phyloP scores from a whole-genome alignment of 169 alveolate genomes.

The Eimeria necatrix region DNA sequence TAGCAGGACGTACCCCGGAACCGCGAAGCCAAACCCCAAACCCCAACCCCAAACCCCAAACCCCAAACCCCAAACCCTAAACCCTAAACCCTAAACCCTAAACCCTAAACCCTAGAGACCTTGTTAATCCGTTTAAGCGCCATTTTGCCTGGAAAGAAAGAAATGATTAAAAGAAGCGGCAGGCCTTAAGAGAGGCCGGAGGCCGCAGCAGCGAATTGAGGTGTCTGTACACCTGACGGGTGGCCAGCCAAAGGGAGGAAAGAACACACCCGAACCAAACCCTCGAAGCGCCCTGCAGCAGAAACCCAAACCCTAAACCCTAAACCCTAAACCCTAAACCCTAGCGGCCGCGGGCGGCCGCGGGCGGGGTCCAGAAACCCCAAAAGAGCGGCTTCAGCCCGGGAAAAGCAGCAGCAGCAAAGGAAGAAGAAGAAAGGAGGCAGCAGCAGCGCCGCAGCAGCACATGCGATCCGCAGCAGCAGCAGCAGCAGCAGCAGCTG shows the following conservation, averaged over 20 bases:
- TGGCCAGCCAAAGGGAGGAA: neutral
- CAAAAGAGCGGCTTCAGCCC: neutral
- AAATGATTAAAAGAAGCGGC: neutral
- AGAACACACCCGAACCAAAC: neutral
- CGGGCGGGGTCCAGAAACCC: neutral
- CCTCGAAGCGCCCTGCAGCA: constrained; percentile 25
- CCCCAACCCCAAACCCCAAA: too few relatives aligned
- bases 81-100: neutral
- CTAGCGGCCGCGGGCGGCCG: too few relatives aligned
- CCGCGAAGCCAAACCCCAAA: too few relatives aligned
- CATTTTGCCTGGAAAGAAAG: constrained; percentile 84
- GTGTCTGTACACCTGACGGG: constrained; percentile 29
- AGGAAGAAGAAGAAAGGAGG: neutral
- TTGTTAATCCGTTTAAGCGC: constrained; percentile 95
- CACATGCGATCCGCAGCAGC: neutral
- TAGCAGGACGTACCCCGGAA: too few relatives aligned
- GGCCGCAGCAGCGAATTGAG: constrained; percentile 2
- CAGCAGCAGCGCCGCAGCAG: constrained; percentile 47
- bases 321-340: neutral
- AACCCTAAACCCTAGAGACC: constrained; percentile 79
- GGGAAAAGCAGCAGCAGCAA: too few relatives aligned
- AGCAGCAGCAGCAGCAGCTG: constrained; percentile 17
- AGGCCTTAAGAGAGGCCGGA: constrained; percentile 22
- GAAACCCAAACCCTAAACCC: constrained; percentile 9
- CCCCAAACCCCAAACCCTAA: too few relatives aligned